Base-by-base conservation (phyloP, 768 basidiomycete genomes). In the Termitomyces sp. region DNA sequence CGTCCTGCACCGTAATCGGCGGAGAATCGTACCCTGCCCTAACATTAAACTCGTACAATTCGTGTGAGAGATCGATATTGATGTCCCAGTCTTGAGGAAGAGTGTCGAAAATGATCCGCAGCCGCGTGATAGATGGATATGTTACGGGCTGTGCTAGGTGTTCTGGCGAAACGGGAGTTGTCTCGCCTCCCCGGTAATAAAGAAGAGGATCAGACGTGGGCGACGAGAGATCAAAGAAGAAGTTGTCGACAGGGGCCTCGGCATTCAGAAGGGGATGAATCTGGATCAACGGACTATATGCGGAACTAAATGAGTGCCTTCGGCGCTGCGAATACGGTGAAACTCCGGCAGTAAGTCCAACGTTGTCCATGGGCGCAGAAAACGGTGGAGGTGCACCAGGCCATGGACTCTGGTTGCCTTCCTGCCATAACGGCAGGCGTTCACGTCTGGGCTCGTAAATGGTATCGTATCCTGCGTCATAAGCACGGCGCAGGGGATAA, bases 21-120 rank as follows among this genome's bases (percentile, higher is more conserved):
- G 74, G 74, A 22, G 64, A 55, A 52, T 49, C 67, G 57, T 61
- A 66, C 47, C 70, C 59, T 58, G 48, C 60, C 57, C 60, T 58
- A 65, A 28, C 32, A 62, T n/a, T 57, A 52, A 45, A 60, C 55
- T 45, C 64, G 44, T 58, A 50, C 7, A 70, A 59, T 11, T 72
- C 70, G 62, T 73, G 76, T 46, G 76, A 71, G 51, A 88, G 67
- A 57, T 80, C 76, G 53, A 88, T 74, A 11, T 79, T 76, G 54
- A 88, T 75, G 14, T 84, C 80, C 86, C 86, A 88, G n/a, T 78
- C 46, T 10, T 8, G 63, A 0, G 83, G 81, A 50, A 86, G 73
- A 16, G 65, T 60, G 52, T 88, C 83, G 64, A 80, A 83, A 0
- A 76, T 64, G 63, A 90, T 82, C n/a, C 78, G 76, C 62, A 88